Evolutionary conservation across 2,329 filamentous ascomycete species (phyloP), one percentile per base, ranked within the genome.

Genomic region (Fusarium nisikadoi): DNA sequence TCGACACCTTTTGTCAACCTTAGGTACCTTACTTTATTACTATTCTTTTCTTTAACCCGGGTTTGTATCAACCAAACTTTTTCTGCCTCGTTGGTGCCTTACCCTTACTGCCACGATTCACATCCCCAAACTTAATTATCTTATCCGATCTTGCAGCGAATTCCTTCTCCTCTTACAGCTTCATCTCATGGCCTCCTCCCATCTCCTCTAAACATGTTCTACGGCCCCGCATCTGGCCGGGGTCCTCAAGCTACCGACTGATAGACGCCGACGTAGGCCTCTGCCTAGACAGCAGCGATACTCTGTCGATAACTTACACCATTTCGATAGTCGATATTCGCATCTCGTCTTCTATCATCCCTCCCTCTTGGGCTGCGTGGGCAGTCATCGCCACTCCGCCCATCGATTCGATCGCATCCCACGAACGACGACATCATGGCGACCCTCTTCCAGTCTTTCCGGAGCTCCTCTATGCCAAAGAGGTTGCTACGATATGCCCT

Each of bases 401-500:
- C 41, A 52, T 60, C 64, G 59, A 68, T 46, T 52, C 64, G 57
- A 68, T 49, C 61, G 41, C 54, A 49, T 42, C 23, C 33, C 29
- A 57, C 49, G 36, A 38, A 61, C 49, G 43, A 71, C 68, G 56
- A 68, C 80, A 81, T 68, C 81, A 94, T 95, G 93, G 90, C 91
- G 59, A 91, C 88, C 79, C 90, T 93, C 80, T 88, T 96, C 78
- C 91, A 86, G 81, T 87, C 86, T 64, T 89, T 90, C 77, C 83
- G 85, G 77, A 86, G 83, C 80, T 89, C 94, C 71, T 93, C 90
- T 75, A 94, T 97, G 86, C 93, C 95, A 84, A 97, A 96, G 87
- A 91, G 92, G 81, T 87, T 98, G 77, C 88, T 98, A 73, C 92
- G 94, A 75, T 97, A 96, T 84, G 94, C 92, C 54, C 86, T 99